Evolutionary conservation across 1,139 yeast genomes (phyloP), one percentile per base, ranked within the genome.

Genomic region (Pichia sp.): DNA sequence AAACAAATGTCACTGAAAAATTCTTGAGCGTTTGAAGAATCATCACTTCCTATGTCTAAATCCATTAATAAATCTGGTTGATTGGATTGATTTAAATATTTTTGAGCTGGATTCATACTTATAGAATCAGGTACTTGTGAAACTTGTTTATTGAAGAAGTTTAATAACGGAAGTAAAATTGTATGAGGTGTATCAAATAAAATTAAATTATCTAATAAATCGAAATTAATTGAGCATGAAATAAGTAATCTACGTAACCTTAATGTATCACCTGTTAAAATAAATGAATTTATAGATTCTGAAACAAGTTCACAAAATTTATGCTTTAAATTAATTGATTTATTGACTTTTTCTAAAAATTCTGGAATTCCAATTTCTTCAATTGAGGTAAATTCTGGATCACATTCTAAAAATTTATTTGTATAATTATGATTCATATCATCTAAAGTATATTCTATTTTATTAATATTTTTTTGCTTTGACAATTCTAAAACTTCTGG

Each of bases 1-100:
- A 75, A 67, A 0, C 94, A 90, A 59, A 82, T 78, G 44, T 82
- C 80, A 1, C 85, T 69, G 57, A 80, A 84, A n/a, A 70, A 61
- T 31, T 84, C 92, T 58, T 82, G 92, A 54, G 77, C 76, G 55
- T 80, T 78, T 42, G 74, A 71, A 4, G 59, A 50, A 37, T 57
- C 61, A 26, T 55, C 51, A 12, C 54, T 50, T 36, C 67, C 74
- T 25, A 55, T 30, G 37, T 59, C 62, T 29, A 58, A 40, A 39
- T 55, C 56, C 57, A 55, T 56, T 48, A 54, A 40, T 10, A 52
- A 30, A 35, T 60, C 62, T 22, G 55, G 51, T 32, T 51, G 47
- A n/a, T 46, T 51, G 4, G 45, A 42, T 26, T 45, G 45, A 30
- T 50, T 40, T 23, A 43, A 12, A 35, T 38, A 45, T 27, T 45